Evolutionary conservation across 108 stramenopile species (phyloP).

Genomic region (Cyclotella baltica): DNA sequence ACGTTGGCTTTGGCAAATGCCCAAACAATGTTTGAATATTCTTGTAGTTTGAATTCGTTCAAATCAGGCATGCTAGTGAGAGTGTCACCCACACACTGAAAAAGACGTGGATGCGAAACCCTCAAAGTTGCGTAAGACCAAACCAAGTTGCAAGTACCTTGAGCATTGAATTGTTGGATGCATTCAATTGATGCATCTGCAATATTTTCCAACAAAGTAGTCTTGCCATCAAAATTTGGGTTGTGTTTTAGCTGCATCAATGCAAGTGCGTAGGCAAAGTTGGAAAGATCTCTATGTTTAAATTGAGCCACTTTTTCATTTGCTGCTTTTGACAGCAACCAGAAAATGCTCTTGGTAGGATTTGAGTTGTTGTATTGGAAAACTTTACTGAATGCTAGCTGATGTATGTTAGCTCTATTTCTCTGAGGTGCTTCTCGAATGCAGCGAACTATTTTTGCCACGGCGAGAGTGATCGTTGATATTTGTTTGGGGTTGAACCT

Average conservation of each 20-base stretch:
- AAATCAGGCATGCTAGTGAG: neutral
- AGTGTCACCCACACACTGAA: neutral
- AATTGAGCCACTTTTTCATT: neutral
- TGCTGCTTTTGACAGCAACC: neutral
- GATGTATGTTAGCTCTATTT: neutral
- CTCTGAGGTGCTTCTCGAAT: neutral
- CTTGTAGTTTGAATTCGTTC: slow-evolving; percentile 17
- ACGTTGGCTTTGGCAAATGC: too few relatives aligned
- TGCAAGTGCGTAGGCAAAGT: slow-evolving; percentile 11
- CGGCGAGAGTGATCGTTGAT: neutral
- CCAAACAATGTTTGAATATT: neutral
- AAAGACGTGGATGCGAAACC: neutral
- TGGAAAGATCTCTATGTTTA: neutral
- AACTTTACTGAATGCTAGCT: neutral
- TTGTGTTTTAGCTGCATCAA: neutral
- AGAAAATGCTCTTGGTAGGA: neutral
- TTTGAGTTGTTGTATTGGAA: neutral
- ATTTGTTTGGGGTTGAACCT: neutral
- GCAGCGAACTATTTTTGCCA: neutral
- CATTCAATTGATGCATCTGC: neutral
- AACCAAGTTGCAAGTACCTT: neutral
- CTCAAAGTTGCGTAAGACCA: slow-evolving; percentile 1
- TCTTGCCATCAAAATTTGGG: neutral
- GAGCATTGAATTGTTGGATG: neutral
- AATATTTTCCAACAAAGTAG: neutral